Conservation (phyloP, 768 basidiomycete species). For the Termitomyces sp. region DNA sequence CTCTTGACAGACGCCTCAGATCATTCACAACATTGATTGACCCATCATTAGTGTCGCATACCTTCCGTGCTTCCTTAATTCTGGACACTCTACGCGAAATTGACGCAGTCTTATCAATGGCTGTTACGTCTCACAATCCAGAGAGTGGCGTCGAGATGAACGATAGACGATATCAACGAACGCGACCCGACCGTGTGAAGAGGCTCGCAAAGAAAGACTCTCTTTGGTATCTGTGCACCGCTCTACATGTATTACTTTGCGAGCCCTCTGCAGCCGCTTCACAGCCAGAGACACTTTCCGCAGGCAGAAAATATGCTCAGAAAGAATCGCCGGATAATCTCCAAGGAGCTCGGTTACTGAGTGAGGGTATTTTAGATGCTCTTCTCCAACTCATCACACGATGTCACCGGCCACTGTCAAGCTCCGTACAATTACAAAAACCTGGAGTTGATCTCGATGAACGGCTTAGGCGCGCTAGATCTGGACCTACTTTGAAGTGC, state of each 20-base stretch:
- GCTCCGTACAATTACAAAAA: not conserved
- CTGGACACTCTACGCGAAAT: slow-evolving; percentile 36
- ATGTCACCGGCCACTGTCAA: slow-evolving; percentile 9
- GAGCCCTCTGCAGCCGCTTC: not conserved
- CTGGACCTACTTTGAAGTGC: not conserved
- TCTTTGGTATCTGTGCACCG: slow-evolving; percentile 47
- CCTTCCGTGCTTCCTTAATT: slow-evolving; percentile 25
- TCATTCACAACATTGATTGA: slow-evolving; percentile 2
- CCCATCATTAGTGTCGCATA: slow-evolving; percentile 14
- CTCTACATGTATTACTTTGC: slow-evolving; percentile 33
- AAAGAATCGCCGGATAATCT: not conserved
- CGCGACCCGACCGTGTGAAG: slow-evolving; percentile 23
- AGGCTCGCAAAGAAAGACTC: slow-evolving; percentile 43
- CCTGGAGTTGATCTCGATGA: not conserved
- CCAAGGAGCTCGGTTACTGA: slow-evolving; percentile 6
- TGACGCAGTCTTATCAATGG: slow-evolving; percentile 21
- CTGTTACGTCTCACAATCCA: not conserved
- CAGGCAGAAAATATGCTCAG: not conserved
- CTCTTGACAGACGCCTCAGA: slow-evolving; percentile 10
- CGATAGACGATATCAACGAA: slow-evolving; percentile 2
- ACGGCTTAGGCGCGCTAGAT: not conserved
- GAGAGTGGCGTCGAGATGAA: not conserved
- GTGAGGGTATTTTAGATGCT: slow-evolving; percentile 11
- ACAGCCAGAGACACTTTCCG: not conserved
- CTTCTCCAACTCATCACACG: slow-evolving; percentile 13